Base-by-base conservation (phyloP, 306 rosid genomes). In the Rubus parviflorus region DNA sequence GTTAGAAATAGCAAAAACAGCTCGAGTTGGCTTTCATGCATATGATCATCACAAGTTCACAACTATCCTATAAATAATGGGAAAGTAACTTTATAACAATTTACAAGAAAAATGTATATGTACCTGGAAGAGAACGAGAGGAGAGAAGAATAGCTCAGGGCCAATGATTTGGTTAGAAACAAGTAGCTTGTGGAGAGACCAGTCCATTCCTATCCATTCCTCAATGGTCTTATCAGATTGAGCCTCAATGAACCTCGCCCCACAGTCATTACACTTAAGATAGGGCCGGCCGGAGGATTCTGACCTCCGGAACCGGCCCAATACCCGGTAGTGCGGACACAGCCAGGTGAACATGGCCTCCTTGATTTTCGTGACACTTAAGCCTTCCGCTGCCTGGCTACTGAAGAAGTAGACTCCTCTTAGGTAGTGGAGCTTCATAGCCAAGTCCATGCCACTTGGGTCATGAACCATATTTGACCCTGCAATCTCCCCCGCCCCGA, bases 181-280 rank as follows among this genome's bases (percentile, higher is more conserved):
- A 19, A 94, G 84, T 73, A 82, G 69, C 72, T 82, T 87, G 49
- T 89, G 78, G 4, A 68, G 52, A 38, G 83, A 77, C 82, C 83
- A 85, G 75, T 90, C 87, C 81, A 73, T 73, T 45, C 49, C 79
- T 0, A 94, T 25, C 89, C 93, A 94, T 22, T 92, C 90, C 10
- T 82, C 82, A 5, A 94, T 41, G 57, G 94, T 94, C 45, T 68
- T 81, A 37, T 67, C 75, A 73, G 92, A 92, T 9, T 66, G 84
- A 1, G 89, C 94, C 68, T 94, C 98, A 45, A 89, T 81, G 82
- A 88, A 85, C 78, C 97, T 84, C 0, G 80, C 85, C 10, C 98
- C 98, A 30, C 96, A 90, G 60, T 94, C 98, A 68, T 94, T 94
- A 65, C 97, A 92, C 85, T 94, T 94, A 56, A 94, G 73, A 52